A percentile compares a stretch with the other conserved stretches of the same genome.
phyloP scores from a whole-genome alignment of 441 rosid genomes.

The Pelargonium hybrid region DNA sequence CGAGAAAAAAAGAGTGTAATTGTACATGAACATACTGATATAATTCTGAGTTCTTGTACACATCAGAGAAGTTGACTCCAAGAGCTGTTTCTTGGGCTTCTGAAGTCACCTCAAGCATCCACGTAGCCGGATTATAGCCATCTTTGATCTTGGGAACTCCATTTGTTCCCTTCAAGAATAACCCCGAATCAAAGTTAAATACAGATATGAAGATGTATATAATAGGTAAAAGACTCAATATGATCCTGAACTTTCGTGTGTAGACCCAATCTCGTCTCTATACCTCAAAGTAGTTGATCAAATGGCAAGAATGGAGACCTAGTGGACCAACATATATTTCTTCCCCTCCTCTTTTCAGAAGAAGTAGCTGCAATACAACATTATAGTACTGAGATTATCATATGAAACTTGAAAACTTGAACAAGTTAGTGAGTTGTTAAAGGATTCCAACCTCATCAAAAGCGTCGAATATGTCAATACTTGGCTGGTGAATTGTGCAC shows the following conservation, averaged over 20 bases:
- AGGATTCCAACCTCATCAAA: background rate
- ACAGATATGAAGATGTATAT: background rate
- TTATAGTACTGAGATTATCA: background rate
- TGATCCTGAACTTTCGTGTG: too few species aligned
- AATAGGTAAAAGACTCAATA: too few species aligned
- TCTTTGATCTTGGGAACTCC: slow-evolving; percentile 59
- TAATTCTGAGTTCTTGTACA: slow-evolving; percentile 55
- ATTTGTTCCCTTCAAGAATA: slow-evolving; percentile 26
- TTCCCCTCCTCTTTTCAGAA: slow-evolving; percentile 29
- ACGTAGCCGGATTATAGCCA: slow-evolving; percentile 77
- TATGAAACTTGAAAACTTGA: too few species aligned
- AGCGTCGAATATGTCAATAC: background rate
- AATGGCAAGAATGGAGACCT: slow-evolving; percentile 12
- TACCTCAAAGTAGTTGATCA: slow-evolving; percentile 30
- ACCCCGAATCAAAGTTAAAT: background rate
- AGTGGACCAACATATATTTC: slow-evolving; percentile 29
- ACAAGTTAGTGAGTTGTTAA: too few species aligned
- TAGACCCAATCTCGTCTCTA: too few species aligned
- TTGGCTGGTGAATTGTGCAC: slow-evolving; percentile 1
- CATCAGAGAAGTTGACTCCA: slow-evolving; percentile 46
- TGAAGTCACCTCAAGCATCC: slow-evolving; percentile 74
- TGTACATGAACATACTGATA: slow-evolving; percentile 31
- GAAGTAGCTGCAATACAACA: slow-evolving; percentile 12
- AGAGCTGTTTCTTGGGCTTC: slow-evolving; percentile 45
- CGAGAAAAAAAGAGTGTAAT: too few species aligned